Conservation (phyloP, 1,284 basidiomycete species). For the Sporisorium sorghi region DNA sequence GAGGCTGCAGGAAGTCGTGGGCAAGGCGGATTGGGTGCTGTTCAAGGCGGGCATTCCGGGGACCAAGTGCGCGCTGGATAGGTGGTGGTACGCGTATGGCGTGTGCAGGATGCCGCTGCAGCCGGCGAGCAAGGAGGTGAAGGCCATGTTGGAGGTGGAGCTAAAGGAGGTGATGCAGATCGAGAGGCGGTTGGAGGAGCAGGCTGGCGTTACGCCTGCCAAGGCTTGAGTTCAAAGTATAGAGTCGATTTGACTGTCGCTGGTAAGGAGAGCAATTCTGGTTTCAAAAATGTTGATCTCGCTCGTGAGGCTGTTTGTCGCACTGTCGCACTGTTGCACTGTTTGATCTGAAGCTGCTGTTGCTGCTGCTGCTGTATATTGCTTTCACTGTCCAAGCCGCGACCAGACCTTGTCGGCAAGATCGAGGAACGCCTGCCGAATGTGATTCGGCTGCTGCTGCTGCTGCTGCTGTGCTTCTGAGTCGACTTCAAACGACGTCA, state of each 20-base stretch:
- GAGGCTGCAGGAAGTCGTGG: constrained; percentile 80
- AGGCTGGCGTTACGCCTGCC: constrained; percentile 39
- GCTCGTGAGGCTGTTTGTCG: neutral
- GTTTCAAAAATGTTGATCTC: neutral
- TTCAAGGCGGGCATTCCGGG: constrained; percentile 82
- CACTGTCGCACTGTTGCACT: neutral
- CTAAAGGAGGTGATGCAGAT: constrained; percentile 76
- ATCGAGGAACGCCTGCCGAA: constrained; percentile 37
- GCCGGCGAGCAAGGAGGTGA: constrained; percentile 73
- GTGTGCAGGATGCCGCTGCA: constrained; percentile 80
- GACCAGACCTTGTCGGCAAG: constrained; percentile 46
- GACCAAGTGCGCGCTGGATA: constrained; percentile 82
- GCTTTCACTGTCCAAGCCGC: constrained; percentile 17
- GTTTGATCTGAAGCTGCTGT: neutral
- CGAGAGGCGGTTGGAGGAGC: constrained; percentile 75
- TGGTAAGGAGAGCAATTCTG: too few species aligned
- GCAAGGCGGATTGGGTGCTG: constrained; percentile 82
- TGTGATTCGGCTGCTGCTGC: constrained; percentile 16
- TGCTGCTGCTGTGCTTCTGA: too few species aligned
- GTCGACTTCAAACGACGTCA: constrained; percentile 52
- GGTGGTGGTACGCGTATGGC: constrained; percentile 80
- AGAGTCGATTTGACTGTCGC: neutral
- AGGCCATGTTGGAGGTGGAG: constrained; percentile 77
- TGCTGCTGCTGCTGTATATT: too few species aligned
- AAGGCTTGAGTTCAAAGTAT: too few species aligned